Evolutionary conservation across 441 rosid species (phyloP).

Genomic region (Corymbia citriodora): DNA sequence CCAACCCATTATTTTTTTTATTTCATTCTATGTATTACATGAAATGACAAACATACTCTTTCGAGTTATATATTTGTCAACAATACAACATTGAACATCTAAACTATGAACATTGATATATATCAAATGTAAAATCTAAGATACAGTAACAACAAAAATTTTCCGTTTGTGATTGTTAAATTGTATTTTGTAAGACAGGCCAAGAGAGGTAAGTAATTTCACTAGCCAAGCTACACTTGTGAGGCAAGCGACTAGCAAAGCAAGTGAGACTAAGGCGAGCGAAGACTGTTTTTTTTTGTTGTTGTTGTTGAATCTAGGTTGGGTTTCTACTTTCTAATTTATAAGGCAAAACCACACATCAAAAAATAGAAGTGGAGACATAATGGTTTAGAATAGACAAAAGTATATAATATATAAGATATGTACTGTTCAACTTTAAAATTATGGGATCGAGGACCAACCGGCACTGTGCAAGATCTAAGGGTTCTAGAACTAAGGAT

Average conservation of each 20-base stretch:
- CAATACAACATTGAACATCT: too few species aligned
- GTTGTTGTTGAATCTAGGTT: neutral
- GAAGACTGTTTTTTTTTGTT: neutral
- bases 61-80: too few species aligned
- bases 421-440: neutral
- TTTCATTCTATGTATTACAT: too few species aligned
- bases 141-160: too few species aligned
- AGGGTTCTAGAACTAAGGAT: neutral
- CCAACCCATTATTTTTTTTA: too few species aligned
- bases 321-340: neutral
- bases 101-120: too few species aligned
- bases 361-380: neutral
- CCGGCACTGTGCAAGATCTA: fast-evolving
- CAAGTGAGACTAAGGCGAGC: too few species aligned
- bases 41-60: too few species aligned
- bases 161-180: neutral
- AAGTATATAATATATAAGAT: too few species aligned
- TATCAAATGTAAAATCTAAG: too few species aligned
- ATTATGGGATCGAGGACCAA: fast-evolving
- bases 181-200: neutral
- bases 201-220: neutral
- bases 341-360: neutral
- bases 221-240: too few species aligned
- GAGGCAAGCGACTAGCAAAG: fast-evolving
- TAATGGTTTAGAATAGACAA: neutral